Conservation (phyloP, 2,329 filamentous ascomycete species). For the Ambrosiella beaveri region DNA sequence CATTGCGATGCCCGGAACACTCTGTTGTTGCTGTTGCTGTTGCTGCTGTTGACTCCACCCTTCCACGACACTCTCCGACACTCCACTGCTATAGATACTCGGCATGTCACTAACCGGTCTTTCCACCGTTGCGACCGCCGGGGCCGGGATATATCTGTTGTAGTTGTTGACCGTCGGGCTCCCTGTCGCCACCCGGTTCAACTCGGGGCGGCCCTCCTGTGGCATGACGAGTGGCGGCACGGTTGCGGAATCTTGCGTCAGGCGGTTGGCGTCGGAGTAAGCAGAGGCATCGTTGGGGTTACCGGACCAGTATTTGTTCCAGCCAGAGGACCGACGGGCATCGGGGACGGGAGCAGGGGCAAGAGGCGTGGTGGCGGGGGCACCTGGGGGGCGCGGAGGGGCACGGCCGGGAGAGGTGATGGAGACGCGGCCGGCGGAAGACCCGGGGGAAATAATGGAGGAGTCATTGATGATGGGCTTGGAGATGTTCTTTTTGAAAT, state of each 20-base stretch:
- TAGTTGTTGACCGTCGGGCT: slow-evolving; percentile 53
- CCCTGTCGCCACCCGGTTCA: slow-evolving; percentile 50
- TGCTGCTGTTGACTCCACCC: slow-evolving; percentile 29
- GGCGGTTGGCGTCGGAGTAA: slow-evolving; percentile 32
- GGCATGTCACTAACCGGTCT: slow-evolving; percentile 34
- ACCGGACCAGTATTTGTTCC: slow-evolving; percentile 58
- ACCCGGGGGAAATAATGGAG: neutral
- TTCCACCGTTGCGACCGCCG: slow-evolving; percentile 43
- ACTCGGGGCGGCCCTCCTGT: slow-evolving; percentile 37
- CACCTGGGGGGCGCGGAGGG: slow-evolving; percentile 8
- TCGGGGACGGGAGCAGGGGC: slow-evolving; percentile 18
- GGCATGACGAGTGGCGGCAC: slow-evolving; percentile 51
- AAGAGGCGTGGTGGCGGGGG: neutral
- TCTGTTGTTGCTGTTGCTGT: slow-evolving; percentile 11
- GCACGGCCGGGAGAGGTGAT: slow-evolving; percentile 11
- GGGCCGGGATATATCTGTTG: slow-evolving; percentile 30
- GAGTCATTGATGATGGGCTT: slow-evolving; percentile 36
- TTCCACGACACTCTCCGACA: slow-evolving; percentile 45
- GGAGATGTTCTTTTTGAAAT: slow-evolving; percentile 45
- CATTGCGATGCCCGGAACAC: slow-evolving; percentile 30
- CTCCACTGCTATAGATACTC: slow-evolving; percentile 45
- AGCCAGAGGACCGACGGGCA: slow-evolving; percentile 48
- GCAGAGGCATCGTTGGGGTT: slow-evolving; percentile 26
- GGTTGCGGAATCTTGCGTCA: slow-evolving; percentile 49
- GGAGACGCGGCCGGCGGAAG: slow-evolving; percentile 5